These are phyloP conservation scores for Chromosphaera perkinsii DNA, from an alignment of 208 protist genomes.

Conservation along the genomic window DNA sequence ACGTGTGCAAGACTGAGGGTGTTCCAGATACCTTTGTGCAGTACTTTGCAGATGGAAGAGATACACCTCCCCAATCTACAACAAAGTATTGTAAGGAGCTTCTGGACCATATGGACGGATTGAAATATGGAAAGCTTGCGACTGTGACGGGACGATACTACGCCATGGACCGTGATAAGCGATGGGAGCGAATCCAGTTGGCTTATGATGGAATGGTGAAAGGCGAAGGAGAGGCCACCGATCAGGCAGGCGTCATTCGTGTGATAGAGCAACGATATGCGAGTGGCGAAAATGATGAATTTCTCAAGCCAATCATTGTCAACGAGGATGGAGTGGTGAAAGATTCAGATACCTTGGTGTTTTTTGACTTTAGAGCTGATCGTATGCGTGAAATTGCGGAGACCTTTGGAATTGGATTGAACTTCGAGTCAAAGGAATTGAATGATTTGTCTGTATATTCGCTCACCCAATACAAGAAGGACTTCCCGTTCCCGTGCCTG, in stretches of 20 bases:
- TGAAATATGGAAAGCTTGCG: conserved; percentile 29
- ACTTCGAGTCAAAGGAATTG: neutral
- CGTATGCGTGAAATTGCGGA: conserved; percentile 46
- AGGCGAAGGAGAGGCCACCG: neutral
- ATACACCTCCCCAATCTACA: conserved; percentile 32
- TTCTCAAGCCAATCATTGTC: conserved; percentile 43
- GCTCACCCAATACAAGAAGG: conserved; percentile 38
- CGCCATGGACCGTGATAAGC: conserved; percentile 51
- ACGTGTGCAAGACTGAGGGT: conserved; percentile 22
- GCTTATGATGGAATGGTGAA: conserved; percentile 20
- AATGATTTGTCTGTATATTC: neutral
- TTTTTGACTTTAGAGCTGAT: conserved; percentile 48
- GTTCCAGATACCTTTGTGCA: conserved; percentile 34
- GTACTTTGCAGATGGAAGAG: conserved; percentile 42
- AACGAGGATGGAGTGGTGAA: conserved; percentile 16
- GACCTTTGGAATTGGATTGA: conserved; percentile 12
- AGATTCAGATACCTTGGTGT: conserved; percentile 34
- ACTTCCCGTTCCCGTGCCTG: conserved; percentile 23
- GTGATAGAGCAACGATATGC: conserved; percentile 20
- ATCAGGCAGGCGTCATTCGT: neutral
- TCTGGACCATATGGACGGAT: neutral
- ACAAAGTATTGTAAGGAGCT: conserved; percentile 8
- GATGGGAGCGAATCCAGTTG: conserved; percentile 45
- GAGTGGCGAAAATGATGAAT: conserved; percentile 42
- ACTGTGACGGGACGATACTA: conserved; percentile 45